phyloP scores from a whole-genome alignment of 768 basidiomycete genomes.

The Leucocoprinus sp. region DNA sequence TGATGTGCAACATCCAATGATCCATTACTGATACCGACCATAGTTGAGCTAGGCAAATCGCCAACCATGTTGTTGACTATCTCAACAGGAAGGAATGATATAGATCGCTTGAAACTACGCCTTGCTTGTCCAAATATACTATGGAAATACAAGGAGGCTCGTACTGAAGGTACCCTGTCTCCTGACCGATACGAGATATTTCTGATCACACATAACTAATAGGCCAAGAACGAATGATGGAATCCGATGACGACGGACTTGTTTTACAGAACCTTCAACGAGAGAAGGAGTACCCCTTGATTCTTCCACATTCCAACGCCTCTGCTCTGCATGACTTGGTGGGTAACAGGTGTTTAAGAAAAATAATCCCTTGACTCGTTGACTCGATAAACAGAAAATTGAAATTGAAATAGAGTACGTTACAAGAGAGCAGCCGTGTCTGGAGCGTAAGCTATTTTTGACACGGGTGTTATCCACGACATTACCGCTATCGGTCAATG shows the following conservation, averaged over 20 bases:
- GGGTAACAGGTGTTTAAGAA: conserved; percentile 16
- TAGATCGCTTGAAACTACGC: conserved; percentile 45
- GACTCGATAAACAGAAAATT: conserved; percentile 48
- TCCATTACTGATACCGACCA: neutral
- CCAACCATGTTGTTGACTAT: conserved; percentile 47
- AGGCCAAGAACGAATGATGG: conserved; percentile 20
- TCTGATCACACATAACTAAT: neutral
- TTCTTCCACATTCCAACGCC: conserved; percentile 60
- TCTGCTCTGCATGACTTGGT: conserved; percentile 58
- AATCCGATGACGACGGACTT: conserved; percentile 35
- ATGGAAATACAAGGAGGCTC: conserved; percentile 35
- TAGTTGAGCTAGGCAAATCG: conserved; percentile 61
- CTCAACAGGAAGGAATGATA: conserved; percentile 61
- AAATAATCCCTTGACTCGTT: neutral
- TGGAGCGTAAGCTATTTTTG: conserved; percentile 46
- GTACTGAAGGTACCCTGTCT: conserved; percentile 26
- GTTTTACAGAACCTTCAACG: conserved; percentile 39
- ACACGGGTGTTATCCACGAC: conserved; percentile 54
- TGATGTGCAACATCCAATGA: neutral
- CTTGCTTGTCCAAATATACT: conserved; percentile 48
- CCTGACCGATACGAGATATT: neutral
- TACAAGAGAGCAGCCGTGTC: conserved; percentile 42
- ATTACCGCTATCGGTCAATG: conserved; percentile 85
- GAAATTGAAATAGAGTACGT: conserved; percentile 59
- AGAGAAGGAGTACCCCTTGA: conserved; percentile 37